Evolutionary conservation across 2,329 filamentous ascomycete species (phyloP), one percentile per base, ranked within the genome.

Genomic region (Colletotrichum sp.): DNA sequence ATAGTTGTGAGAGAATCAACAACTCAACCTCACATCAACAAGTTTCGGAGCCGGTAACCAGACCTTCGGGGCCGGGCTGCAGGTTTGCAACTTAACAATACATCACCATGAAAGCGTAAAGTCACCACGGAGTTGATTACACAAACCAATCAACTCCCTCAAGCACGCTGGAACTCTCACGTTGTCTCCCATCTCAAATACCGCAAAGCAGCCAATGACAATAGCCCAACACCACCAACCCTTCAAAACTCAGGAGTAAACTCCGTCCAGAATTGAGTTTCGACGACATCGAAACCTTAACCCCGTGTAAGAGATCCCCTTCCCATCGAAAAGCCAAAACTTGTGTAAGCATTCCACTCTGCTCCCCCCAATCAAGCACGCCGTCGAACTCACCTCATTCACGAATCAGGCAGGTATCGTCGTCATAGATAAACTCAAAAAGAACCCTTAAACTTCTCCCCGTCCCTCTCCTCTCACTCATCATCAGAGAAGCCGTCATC

Each of bases 191-290:
- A 52, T 21, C 43, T 7, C 10, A 21, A 52, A 21, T 52, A 21
- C 43, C 43, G 6, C 43, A 1, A 52, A 21, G n/a, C 43, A 52
- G 43, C 43, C 43, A 21, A 52, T 52, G 43, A 21, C 18, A 52
- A 52, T 13, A 21, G 12, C n/a, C 43, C 32, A 71, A 43, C 8
- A 16, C 9, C 24, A 12, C 8, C 18, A n/a, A 3, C 48, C 13
- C 28, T 6, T 10, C 30, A 6, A 30, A 67, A 67, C 62, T 32
- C 14, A 48, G 69, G 69, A 68, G 62, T 71, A n/a, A 7, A 71
- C 43, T 67, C 69, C 69, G 69, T 34, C 62, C 24, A 36, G 32
- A 21, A 26, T 67, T 67, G 62, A 58, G 38, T 65, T 71, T 52
- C 43, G n/a, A 16, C 56, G 28, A 59, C 24, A 30, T 28, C 28